Evolutionary conservation across 2,329 filamentous ascomycete species (phyloP), one percentile per base, ranked within the genome.

Genomic region (Colletotrichum truncatum): DNA sequence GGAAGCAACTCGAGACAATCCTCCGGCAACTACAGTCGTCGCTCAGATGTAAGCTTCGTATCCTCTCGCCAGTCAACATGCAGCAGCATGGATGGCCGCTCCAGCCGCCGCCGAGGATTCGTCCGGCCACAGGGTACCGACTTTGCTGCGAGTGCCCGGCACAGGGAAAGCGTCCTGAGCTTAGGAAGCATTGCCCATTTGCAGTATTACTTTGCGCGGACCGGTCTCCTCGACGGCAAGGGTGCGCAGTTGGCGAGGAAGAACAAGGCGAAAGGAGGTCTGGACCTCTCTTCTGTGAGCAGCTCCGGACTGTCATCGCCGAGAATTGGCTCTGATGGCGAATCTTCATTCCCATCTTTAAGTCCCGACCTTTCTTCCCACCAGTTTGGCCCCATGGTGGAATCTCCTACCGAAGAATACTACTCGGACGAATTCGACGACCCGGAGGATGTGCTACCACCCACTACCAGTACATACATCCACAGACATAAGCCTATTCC

Each of bases 181-280:
- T 81, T 99, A 67, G 96, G 96, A 58, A 98, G 94, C 78, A 99
- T 99, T 72, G 93, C 94, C 60, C 96, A 99, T 81, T 83, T 99
- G 74, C 96, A 99, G 78, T 97, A 98, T 80, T 99, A 98, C 80
- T 99, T 99, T 81, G 95, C 96, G 34, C 87, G 96, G 65, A 99
- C 96, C 1, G 96, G 96, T 6, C 81, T 99, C 68, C 81, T 99
- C 53, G 96, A 99, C 74, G 94, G 95, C 61, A 98, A 98, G 76
- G 95, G 94, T 34, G 96, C 89, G 57, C 92, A 97, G 76, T 81
- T 97, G 64, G 91, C 92, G 21, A 91, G 91, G 72, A 91, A 91
- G 75, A 90, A 87, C 73, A 85, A 89, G 70, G 84, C 84, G 67
- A 87, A 87, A 72, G 83, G 81, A 14, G 87, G 86, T 1, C 77